A percentile compares a stretch with the other conserved stretches of the same genome.
These are phyloP conservation scores for Diaporthe australafricana DNA, from an alignment of 2,329 filamentous ascomycete genomes.

Conservation along the genomic window DNA sequence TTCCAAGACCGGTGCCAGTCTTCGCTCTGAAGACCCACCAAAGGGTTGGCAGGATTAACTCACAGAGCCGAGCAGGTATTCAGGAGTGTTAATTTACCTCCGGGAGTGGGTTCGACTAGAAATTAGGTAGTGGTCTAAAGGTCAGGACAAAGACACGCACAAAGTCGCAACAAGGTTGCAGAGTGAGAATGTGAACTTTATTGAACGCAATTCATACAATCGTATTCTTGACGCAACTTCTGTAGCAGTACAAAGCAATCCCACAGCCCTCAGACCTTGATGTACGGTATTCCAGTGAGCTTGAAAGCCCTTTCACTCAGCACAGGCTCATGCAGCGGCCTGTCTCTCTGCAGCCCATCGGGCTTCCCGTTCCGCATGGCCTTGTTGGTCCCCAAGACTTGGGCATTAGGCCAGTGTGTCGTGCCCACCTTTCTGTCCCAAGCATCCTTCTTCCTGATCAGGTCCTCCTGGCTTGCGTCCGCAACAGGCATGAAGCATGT, in stretches of 20 bases:
- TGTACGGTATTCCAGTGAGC: slow-evolving; percentile 61
- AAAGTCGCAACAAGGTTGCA: no score
- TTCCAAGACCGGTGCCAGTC: background rate
- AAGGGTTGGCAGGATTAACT: no score
- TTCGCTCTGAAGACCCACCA: no score
- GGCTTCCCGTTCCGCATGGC: slow-evolving; percentile 42
- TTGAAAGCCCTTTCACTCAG: slow-evolving; percentile 56
- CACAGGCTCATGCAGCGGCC: slow-evolving; percentile 52
- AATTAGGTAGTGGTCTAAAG: no score
- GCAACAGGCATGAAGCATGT: slow-evolving; percentile 55
- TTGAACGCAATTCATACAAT: no score
- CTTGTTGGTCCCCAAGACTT: slow-evolving; percentile 40
- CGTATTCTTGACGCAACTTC: background rate
- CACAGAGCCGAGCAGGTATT: no score
- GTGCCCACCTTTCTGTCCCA: slow-evolving; percentile 53
- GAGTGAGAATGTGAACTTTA: no score
- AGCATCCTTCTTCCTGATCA: slow-evolving; percentile 54
- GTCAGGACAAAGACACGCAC: no score
- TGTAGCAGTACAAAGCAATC: background rate
- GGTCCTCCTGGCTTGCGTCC: slow-evolving; percentile 53
- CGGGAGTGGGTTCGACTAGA: no score
- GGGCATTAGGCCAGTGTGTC: slow-evolving; percentile 56
- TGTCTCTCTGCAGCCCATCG: slow-evolving; percentile 48
- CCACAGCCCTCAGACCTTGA: slow-evolving; percentile 35
- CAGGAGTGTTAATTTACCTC: no score